These are phyloP conservation scores for Aspergillus nidulans DNA, from an alignment of 495 filamentous ascomycete species.

Conservation along the genomic window DNA sequence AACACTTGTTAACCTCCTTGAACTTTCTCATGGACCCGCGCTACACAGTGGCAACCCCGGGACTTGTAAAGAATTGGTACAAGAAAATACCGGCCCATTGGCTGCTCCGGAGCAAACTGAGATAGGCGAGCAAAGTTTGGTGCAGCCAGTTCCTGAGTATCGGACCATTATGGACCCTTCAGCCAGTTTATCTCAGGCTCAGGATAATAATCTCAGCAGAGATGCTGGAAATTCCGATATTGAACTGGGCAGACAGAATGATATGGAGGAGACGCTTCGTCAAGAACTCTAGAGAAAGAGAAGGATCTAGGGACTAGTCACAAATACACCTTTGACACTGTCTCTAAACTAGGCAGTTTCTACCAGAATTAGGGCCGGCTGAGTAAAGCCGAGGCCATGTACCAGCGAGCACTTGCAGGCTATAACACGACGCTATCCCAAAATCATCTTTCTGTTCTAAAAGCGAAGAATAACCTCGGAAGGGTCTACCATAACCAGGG, in stretches of 20 bases:
- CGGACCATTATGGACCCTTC: no score
- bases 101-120: no score
- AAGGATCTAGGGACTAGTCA: background rate
- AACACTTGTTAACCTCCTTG: no score
- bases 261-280: background rate
- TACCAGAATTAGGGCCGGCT: background rate
- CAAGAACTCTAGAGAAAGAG: background rate
- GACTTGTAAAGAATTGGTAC: no score
- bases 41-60: no score
- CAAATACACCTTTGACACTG: background rate
- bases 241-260: no score
- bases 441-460: background rate
- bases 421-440: background rate
- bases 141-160: no score
- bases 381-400: background rate
- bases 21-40: no score
- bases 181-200: no score
- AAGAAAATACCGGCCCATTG: no score
- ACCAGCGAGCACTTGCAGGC: background rate
- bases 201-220: background rate
- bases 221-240: background rate
- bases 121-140: no score
- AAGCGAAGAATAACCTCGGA: background rate
- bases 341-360: background rate
- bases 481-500: background rate